Percentiles rank a stretch among this genome's conserved stretches.
Conservation (phyloP, 2,329 filamentous ascomycete species). For the Knufia petricola region DNA sequence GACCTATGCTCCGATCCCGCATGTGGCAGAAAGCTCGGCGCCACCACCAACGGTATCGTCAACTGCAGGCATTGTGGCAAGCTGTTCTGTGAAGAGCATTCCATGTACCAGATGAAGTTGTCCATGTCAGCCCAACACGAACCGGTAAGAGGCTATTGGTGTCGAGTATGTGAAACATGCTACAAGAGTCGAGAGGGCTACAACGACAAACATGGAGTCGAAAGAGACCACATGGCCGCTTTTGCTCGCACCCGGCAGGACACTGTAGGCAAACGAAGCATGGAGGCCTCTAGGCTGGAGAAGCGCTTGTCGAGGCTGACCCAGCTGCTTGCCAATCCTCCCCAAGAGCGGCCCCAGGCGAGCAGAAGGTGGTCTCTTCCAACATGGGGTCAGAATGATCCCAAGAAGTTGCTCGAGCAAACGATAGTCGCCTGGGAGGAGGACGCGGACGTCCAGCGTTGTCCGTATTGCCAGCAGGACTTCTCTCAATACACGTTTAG, state of each 20-base stretch:
- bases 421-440: conserved; percentile 94
- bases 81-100: conserved; percentile 93
- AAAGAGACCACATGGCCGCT: conserved; percentile 60
- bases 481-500: conserved; percentile 90
- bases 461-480: conserved; percentile 92
- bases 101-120: conserved; percentile 99
- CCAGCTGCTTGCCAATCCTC: conserved; percentile 65
- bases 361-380: conserved; percentile 44
- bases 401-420: conserved; percentile 75
- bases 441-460: conserved; percentile 66
- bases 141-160: conserved; percentile 83
- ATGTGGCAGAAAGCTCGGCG: conserved; percentile 68
- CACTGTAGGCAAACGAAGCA: conserved; percentile 70
- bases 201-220: conserved; percentile 70
- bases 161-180: conserved; percentile 94
- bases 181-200: conserved; percentile 95
- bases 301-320: conserved; percentile 88
- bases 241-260: conserved; percentile 65
- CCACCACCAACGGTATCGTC: conserved; percentile 65
- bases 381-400: conserved; percentile 56
- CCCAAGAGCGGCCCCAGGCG: conserved; percentile 48
- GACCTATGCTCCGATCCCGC: conserved; percentile 80
- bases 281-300: conserved; percentile 83
- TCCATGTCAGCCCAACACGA: conserved; percentile 83
- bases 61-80: conserved; percentile 91